phyloP scores from a whole-genome alignment of 1,139 yeast species.

The Debaryomyces psychrophilus region DNA sequence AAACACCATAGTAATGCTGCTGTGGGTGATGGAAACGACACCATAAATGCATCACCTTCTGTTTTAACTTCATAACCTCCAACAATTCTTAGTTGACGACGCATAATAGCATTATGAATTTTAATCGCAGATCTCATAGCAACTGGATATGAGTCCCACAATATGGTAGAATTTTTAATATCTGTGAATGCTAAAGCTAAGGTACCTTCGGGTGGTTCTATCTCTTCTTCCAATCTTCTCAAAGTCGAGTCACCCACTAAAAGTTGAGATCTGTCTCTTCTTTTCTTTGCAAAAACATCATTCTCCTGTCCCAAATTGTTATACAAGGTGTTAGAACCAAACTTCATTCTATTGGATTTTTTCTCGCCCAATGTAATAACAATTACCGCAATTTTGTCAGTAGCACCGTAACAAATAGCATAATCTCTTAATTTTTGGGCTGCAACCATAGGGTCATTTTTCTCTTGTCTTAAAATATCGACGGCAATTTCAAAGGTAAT shows the following conservation, averaged over 20 bases:
- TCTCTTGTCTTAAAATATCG: slow-evolving; percentile 83
- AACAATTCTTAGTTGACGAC: slow-evolving; percentile 86
- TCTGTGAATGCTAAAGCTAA: slow-evolving; percentile 96
- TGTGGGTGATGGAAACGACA: slow-evolving; percentile 93
- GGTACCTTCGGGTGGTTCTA: slow-evolving; percentile 93
- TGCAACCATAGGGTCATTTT: slow-evolving; percentile 84
- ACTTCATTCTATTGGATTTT: slow-evolving; percentile 31
- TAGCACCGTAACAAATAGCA: slow-evolving; percentile 90
- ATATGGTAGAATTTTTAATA: slow-evolving; percentile 87
- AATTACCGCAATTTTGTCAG: slow-evolving; percentile 80
- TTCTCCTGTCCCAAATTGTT: slow-evolving; percentile 45
- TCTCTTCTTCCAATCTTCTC: slow-evolving; percentile 87
- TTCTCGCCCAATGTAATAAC: slow-evolving; percentile 67
- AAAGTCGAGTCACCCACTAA: slow-evolving; percentile 75
- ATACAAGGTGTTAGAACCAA: slow-evolving; percentile 36
- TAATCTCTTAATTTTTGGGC: slow-evolving; percentile 93
- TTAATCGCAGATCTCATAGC: slow-evolving; percentile 98
- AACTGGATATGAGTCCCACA: slow-evolving; percentile 92
- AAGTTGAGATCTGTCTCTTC: slow-evolving; percentile 53
- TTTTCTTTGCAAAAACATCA: slow-evolving; percentile 51
- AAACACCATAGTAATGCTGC: slow-evolving; percentile 94
- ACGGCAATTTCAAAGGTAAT: slow-evolving; percentile 85
- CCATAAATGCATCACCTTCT: slow-evolving; percentile 99
- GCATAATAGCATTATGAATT: slow-evolving; percentile 90
- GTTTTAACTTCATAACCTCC: slow-evolving; percentile 99